Evolutionary conservation across 1,284 basidiomycete genomes (phyloP), one percentile per base, ranked within the genome.

Genomic region (Spongiforma sp.): DNA sequence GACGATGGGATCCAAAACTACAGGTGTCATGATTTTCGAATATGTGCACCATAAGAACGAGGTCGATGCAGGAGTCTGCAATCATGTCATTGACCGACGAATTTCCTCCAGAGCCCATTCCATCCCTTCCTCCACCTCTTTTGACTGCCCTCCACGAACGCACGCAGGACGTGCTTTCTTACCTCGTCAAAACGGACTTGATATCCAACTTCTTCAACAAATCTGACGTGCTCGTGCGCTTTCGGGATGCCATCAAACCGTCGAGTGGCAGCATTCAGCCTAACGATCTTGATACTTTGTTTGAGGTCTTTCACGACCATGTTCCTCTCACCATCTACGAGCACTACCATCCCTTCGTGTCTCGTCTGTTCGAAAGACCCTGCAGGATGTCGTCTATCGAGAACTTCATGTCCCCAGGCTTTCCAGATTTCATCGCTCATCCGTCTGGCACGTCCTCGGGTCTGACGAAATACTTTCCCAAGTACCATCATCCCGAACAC

Each of bases 391-490:
- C 62, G 8, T 64, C 62, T 14, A 70, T 73, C 7, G 60, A 75
- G 54, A 65, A 73, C 41, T 17, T 74, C 54, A 75, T 73, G 64
- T 67, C 70, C 0, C 57, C 63, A 9, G 72, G 72, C 3, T 63
- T 74, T 33, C 69, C 72, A 56, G 67, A 65, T 43, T 69, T 71
- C 59, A 63, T 73, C 11, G 66, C 71, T 3, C 66, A 67, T 48
- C 74, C 68, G 5, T 55, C 72, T 17, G 65, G 70, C 34, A 74
- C 72, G 5, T 67, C 63, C 3, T 70, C 67, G n/a, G 70, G 67
- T 15, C 50, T 30, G 30, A 65, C 65, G 6, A 75, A 74, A 57
- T 37, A 63, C 57, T 73, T 73, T 56, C 64, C 67, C 4, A 74
- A 72, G 46, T 71, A 71, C 53, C 64, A 63, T 43, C 72, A 71